Evolutionary conservation across 2,329 filamentous ascomycete species (phyloP).

Genomic region (Apiospora pterosperma): DNA sequence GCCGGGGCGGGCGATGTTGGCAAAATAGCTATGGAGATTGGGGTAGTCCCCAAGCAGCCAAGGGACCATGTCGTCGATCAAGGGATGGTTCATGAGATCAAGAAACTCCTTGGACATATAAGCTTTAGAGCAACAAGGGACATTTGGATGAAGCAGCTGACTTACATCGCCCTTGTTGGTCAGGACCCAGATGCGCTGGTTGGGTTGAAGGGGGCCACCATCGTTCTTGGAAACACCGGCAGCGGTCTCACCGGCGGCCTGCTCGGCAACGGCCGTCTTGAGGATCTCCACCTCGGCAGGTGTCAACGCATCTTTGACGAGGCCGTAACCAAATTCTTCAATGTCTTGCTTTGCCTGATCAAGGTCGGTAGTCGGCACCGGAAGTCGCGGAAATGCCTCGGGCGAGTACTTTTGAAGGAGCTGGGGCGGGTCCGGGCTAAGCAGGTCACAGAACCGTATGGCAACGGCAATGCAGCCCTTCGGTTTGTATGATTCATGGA

Average conservation of each 20-base stretch:
- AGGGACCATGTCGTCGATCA: conserved; percentile 23
- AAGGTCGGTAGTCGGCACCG: conserved; percentile 26
- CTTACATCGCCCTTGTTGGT: conserved; percentile 1
- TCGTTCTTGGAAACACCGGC: neutral
- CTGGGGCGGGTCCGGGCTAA: conserved; percentile 17
- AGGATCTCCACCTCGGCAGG: neutral
- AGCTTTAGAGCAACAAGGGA: neutral
- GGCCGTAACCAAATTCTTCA: conserved; percentile 22
- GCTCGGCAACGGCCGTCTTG: neutral
- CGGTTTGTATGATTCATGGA: conserved; percentile 16
- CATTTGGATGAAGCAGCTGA: neutral
- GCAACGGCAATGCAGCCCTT: conserved; percentile 17
- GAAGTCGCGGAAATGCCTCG: conserved; percentile 24
- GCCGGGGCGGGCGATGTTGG: conserved; percentile 26
- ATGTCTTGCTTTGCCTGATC: conserved; percentile 24
- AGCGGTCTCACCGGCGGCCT: neutral
- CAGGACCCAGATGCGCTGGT: neutral
- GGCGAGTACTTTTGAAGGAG: conserved; percentile 21
- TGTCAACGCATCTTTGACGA: neutral
- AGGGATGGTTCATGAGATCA: conserved; percentile 24
- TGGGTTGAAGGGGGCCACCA: neutral
- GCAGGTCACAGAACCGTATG: conserved; percentile 20
- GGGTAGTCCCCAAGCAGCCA: conserved; percentile 24
- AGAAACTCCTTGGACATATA: neutral
- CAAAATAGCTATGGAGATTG: conserved; percentile 24